Evolutionary conservation across 2,329 filamentous ascomycete species (phyloP).

Genomic region (Bretziella fagacearum): DNA sequence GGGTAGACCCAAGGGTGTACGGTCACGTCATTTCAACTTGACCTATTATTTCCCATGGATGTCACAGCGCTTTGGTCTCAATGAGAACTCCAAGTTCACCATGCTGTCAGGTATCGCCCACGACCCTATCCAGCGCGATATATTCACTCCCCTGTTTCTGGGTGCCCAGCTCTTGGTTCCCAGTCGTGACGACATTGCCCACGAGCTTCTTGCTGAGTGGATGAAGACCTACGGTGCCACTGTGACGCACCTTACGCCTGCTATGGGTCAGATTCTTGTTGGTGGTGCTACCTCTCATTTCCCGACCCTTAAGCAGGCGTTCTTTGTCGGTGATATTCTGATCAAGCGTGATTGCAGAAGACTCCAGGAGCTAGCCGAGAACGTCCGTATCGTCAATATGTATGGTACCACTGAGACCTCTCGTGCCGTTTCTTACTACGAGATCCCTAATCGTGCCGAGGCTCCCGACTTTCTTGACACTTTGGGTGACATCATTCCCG

Average conservation of each 20-base stretch:
- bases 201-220: constrained; percentile 80
- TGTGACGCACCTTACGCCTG: constrained; percentile 79
- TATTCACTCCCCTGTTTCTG: constrained; percentile 79
- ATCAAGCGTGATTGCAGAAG: constrained; percentile 67
- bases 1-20: constrained; percentile 71
- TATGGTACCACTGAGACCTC: constrained; percentile 80
- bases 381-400: constrained; percentile 66
- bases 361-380: constrained; percentile 59
- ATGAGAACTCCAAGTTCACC: constrained; percentile 57
- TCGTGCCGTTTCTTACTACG: constrained; percentile 59
- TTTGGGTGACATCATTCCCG: constrained; percentile 55
- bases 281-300: constrained; percentile 66
- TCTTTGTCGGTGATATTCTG: constrained; percentile 84
- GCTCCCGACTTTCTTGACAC: constrained; percentile 36
- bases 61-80: constrained; percentile 63
- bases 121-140: constrained; percentile 41
- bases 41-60: constrained; percentile 89
- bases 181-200: constrained; percentile 64
- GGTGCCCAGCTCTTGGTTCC: constrained; percentile 67
- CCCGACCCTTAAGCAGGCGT: constrained; percentile 56
- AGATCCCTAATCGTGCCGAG: constrained; percentile 49
- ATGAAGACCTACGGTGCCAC: constrained; percentile 58
- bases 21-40: constrained; percentile 71
- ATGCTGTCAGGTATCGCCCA: constrained; percentile 76
- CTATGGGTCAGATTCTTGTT: constrained; percentile 91